These are phyloP conservation scores for Amauroascus verrucosus DNA, from an alignment of 2,329 filamentous ascomycete genomes.

Conservation along the genomic window DNA sequence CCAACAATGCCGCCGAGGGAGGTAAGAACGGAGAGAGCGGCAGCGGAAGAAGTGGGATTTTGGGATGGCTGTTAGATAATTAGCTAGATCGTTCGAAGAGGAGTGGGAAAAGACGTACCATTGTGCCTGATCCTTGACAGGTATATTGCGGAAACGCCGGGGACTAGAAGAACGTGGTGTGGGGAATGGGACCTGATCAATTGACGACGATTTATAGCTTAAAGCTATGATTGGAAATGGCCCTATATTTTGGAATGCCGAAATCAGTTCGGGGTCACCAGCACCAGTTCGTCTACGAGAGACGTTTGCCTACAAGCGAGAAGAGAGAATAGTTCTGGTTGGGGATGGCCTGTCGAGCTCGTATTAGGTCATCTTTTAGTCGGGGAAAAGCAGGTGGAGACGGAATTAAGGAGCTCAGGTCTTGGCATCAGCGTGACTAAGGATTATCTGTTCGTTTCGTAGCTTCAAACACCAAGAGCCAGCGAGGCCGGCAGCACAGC, in stretches of 20 bases:
- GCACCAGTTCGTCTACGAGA: background rate
- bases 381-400: background rate
- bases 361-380: conserved; percentile 6
- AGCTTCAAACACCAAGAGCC: background rate
- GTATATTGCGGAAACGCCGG: background rate
- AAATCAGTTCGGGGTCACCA: background rate
- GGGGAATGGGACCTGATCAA: background rate
- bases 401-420: conserved; percentile 1
- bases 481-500: background rate
- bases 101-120: background rate
- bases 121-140: background rate
- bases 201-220: background rate
- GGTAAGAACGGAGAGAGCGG: conserved; percentile 68
- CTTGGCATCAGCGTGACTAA: conserved; percentile 1
- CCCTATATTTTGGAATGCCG: background rate
- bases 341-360: background rate
- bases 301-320: background rate
- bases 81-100: conserved; percentile 12
- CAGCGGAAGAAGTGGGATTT: conserved; percentile 51
- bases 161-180: background rate
- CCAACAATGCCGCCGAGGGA: conserved; percentile 80
- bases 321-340: background rate
- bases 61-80: conserved; percentile 2
- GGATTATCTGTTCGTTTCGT: conserved; percentile 7
- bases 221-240: background rate